Conservation (phyloP, 2,329 filamentous ascomycete genomes). For the Botrytis aclada region DNA sequence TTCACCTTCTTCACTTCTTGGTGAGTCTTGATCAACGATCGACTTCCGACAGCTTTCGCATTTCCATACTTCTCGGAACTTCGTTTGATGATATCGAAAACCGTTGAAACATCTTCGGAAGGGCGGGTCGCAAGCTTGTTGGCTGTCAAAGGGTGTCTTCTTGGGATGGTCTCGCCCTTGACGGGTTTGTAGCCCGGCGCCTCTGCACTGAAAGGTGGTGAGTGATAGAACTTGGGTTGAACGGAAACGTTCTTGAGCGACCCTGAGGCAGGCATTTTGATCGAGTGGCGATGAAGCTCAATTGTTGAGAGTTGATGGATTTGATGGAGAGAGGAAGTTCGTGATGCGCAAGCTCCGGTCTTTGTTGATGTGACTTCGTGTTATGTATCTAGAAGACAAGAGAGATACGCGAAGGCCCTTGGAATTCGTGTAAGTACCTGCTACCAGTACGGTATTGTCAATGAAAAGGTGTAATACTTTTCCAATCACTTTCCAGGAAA, state of each 20-base stretch:
- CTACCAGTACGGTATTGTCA: background rate
- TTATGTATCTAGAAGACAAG: background rate
- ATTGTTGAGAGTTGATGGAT: background rate
- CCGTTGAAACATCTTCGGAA: slow-evolving; percentile 42
- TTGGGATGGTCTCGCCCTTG: slow-evolving; percentile 68
- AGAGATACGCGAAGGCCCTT: background rate
- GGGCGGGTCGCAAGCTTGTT: slow-evolving; percentile 55
- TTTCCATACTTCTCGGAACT: slow-evolving; percentile 63
- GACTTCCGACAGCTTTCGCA: slow-evolving; percentile 61
- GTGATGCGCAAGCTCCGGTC: background rate
- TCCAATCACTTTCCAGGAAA: background rate
- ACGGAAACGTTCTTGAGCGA: slow-evolving; percentile 35
- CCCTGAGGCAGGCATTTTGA: background rate
- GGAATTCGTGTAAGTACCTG: background rate
- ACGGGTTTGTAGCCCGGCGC: slow-evolving; percentile 55
- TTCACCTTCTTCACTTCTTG: slow-evolving; percentile 83
- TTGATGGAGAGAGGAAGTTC: background rate
- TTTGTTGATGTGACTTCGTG: background rate
- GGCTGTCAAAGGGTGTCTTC: slow-evolving; percentile 56
- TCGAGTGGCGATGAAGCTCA: background rate
- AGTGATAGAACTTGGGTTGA: slow-evolving; percentile 38
- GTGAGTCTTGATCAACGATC: slow-evolving; percentile 70
- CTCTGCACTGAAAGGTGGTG: slow-evolving; percentile 60
- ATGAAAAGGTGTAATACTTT: background rate
- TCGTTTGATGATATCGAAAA: slow-evolving; percentile 62